Conservation (phyloP, 768 basidiomycete species). For the Tricholoma saponaceum region DNA sequence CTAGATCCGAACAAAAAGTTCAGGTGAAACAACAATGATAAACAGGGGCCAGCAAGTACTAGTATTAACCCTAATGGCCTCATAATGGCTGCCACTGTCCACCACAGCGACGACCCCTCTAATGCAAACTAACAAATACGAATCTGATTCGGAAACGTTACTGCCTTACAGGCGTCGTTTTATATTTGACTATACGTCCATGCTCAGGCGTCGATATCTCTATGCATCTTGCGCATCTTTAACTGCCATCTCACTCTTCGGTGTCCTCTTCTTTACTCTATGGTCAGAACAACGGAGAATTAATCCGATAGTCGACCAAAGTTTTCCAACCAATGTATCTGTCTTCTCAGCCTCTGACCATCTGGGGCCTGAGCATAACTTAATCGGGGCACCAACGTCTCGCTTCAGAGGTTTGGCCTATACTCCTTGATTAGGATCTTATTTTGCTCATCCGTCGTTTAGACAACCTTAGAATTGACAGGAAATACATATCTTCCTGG, state of each 20-base stretch:
- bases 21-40: not conserved
- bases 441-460: not conserved
- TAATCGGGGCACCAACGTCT: constrained; percentile 48
- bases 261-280: constrained; percentile 18
- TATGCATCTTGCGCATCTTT: constrained; percentile 24
- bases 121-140: not conserved
- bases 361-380: constrained; percentile 13
- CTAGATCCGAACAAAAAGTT: constrained; percentile 1
- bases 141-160: not conserved
- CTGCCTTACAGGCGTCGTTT: not conserved
- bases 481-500: constrained; percentile 71
- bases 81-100: not conserved
- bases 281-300: constrained; percentile 16
- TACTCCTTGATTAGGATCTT: not conserved
- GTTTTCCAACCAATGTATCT: not conserved
- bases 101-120: not conserved
- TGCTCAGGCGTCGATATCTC: constrained; percentile 18
- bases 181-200: not conserved
- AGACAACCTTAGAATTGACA: constrained; percentile 63
- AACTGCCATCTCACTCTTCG: constrained; percentile 24
- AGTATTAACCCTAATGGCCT: not conserved
- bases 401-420: constrained; percentile 48
- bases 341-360: constrained; percentile 10
- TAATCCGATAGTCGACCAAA: constrained; percentile 4
- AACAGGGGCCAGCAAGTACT: too few relatives aligned